Evolutionary conservation across 192 early-diverging fungal species (phyloP).

Genomic region (Funneliformis geosporum): DNA sequence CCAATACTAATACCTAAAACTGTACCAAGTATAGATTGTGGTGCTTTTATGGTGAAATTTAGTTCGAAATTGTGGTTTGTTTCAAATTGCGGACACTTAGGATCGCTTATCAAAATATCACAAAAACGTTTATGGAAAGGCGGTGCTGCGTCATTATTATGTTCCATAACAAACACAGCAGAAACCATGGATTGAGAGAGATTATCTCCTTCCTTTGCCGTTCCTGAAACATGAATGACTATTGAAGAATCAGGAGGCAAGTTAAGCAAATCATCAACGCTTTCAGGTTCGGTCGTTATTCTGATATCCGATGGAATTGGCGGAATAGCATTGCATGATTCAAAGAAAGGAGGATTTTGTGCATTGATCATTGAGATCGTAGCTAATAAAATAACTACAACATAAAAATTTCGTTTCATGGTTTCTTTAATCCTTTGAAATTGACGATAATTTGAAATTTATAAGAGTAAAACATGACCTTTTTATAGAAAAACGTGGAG

Average conservation of each 20-base stretch:
- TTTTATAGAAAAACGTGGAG: not conserved
- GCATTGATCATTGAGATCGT: conserved; percentile 20
- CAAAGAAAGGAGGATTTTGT: not conserved
- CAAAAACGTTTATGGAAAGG: not conserved
- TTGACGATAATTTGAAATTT: conserved; percentile 9
- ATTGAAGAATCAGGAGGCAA: too few species aligned
- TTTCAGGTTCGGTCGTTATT: not conserved
- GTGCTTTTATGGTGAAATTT: not conserved
- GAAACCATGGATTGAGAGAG: too few species aligned
- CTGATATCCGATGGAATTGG: not conserved
- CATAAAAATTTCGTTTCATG: not conserved
- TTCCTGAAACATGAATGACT: too few species aligned
- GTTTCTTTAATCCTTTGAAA: conserved; percentile 1
- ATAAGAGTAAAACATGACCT: not conserved
- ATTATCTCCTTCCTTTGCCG: too few species aligned
- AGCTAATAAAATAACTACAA: conserved; percentile 16
- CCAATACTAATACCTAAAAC: not conserved
- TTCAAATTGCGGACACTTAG: too few species aligned
- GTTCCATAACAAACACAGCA: too few species aligned
- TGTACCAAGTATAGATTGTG: not conserved
- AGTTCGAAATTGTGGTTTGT: not conserved
- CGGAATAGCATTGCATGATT: not conserved
- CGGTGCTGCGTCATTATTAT: too few species aligned
- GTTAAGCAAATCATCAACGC: too few species aligned
- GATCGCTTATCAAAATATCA: too few species aligned